Base-by-base conservation (phyloP, 2,329 filamentous ascomycete genomes). In the Alternaria ethzedia region DNA sequence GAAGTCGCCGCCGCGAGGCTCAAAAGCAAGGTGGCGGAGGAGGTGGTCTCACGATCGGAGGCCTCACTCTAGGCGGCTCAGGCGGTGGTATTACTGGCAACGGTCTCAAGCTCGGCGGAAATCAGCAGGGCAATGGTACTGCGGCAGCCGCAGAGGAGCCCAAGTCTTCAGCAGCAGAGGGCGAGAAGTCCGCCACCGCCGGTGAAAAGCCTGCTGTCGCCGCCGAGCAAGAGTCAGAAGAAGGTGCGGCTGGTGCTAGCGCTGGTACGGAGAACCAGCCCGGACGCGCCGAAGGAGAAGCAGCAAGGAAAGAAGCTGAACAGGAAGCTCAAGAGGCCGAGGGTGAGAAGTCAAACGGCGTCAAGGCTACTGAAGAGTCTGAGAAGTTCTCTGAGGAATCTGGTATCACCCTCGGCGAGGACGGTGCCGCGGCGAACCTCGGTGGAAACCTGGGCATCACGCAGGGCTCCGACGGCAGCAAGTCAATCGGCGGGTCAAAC, bases 401-500 rank as follows among this genome's bases (percentile, higher is more conserved):
- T 45, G 74, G 72, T 10, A 75, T 78, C 46, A 73, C 71, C 0
- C 59, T 77, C 15, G 71, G 69, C 43, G 25, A 63, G 17, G 45
- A 63, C 23, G 76, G 76, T 2, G 71, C 68, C 52, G 68, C 76
- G 9, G 64, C 66, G 21, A 78, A 77, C 30, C 55, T 72, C n/a
- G 76, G 75, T 9, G 76, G 76, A 11, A 74, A 77, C 26, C 46
- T 78, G 59, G 76, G 76, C 1, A 77, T 78, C 46, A 78, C 75
- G 2, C 68, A 76, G 56, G 75, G 75, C 3, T 69, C 63, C 17
- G 75, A 77, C 66, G 74, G 76, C n/a, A 75, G 71, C 32, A 73
- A 72, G 56, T 73, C 68, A 45, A 65, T 77, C 15, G 75, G 75
- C 13, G 75, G 76, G 5, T 64, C 70, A 57, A 77, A 73, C 25